Conservation (phyloP, 495 filamentous ascomycete species). For the Tuber brumale region DNA sequence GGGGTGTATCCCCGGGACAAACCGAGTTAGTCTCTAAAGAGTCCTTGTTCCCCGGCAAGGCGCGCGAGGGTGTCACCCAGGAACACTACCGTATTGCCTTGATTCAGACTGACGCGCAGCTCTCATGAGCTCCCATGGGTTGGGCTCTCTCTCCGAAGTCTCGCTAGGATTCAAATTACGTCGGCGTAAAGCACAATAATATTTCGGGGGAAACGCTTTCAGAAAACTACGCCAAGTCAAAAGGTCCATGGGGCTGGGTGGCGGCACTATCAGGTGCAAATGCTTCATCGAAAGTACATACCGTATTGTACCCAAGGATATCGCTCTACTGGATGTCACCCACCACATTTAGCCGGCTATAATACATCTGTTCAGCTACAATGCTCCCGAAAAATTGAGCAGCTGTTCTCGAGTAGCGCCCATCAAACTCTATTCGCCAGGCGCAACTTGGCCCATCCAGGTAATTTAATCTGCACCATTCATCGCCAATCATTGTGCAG, state of each 20-base stretch:
- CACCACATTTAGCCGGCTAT: not conserved
- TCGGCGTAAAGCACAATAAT: constrained; percentile 1
- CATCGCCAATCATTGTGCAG: not conserved
- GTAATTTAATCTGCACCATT: not conserved
- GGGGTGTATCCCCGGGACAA: not conserved
- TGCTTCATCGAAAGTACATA: not conserved
- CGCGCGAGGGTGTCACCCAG: not conserved
- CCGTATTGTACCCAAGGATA: not conserved
- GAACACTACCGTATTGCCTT: not conserved
- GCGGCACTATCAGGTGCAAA: not conserved
- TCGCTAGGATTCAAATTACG: not conserved
- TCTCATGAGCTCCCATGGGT: not conserved
- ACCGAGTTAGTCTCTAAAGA: not conserved
- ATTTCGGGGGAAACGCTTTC: not conserved
- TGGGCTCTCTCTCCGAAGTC: not conserved
- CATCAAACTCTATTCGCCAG: not conserved
- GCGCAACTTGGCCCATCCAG: not conserved
- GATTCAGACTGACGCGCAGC: not conserved
- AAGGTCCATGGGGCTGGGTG: not conserved
- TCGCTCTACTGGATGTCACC: not conserved
- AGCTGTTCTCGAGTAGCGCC: not conserved
- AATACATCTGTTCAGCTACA: not conserved
- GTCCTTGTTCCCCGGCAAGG: not conserved
- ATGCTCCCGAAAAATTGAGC: not conserved
- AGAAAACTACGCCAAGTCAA: not conserved